A percentile compares a stretch with the other conserved stretches of the same genome.
Conservation (phyloP, 140 eudicot genomes). For the Flaveria floridana region DNA sequence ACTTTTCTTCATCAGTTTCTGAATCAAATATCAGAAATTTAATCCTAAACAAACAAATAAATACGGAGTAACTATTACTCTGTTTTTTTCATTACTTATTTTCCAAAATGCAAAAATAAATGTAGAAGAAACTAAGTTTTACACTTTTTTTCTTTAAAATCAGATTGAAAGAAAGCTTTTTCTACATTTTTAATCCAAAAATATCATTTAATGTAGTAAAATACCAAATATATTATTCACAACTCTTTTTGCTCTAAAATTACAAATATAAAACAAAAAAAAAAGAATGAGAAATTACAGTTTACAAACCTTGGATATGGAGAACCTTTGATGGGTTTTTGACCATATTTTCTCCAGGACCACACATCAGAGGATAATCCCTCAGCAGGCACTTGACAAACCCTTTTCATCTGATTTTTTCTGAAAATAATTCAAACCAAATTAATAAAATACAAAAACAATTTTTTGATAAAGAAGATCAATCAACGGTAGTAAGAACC, state of each 20-base stretch:
- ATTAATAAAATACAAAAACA: slow-evolving; percentile 16
- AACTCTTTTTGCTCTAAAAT: background rate
- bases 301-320: slow-evolving; percentile 86
- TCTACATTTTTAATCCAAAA: background rate
- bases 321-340: slow-evolving; percentile 96
- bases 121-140: background rate
- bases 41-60: background rate
- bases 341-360: slow-evolving; percentile 99
- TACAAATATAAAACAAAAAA: background rate
- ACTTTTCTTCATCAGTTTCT: background rate
- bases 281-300: slow-evolving; percentile 21
- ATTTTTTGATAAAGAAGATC: background rate
- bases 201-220: background rate
- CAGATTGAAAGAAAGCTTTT: background rate
- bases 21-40: background rate
- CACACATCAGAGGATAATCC: slow-evolving; percentile 89
- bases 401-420: slow-evolving; percentile 79
- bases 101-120: slow-evolving; percentile 7
- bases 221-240: background rate
- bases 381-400: slow-evolving; percentile 91
- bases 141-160: background rate
- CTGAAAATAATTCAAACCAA: slow-evolving; percentile 33
- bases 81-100: background rate
- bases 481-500: background rate
- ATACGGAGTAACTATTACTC: background rate